phyloP scores from a whole-genome alignment of 805 yeast genomes.

The Barnettozyma wickerhamii region DNA sequence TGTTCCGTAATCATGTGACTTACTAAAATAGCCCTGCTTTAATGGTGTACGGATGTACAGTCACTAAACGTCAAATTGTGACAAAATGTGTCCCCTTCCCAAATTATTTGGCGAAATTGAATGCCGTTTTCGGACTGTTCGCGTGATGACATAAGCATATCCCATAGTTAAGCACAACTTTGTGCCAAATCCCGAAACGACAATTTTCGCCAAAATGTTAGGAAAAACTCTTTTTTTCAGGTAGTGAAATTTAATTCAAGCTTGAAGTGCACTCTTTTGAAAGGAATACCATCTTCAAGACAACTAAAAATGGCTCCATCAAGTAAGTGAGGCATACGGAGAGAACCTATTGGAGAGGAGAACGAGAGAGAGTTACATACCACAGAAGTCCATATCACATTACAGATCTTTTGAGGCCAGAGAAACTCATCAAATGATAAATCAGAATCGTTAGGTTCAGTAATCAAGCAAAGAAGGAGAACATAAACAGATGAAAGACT shows the following conservation, averaged over 20 bases:
- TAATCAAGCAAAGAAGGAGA: no score
- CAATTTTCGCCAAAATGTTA: neutral
- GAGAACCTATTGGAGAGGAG: neutral
- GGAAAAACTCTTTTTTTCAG: constrained; percentile 5
- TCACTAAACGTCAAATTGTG: neutral
- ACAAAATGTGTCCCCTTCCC: neutral
- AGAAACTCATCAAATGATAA: no score
- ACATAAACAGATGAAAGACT: no score
- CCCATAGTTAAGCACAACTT: neutral
- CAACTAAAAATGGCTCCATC: constrained; percentile 42
- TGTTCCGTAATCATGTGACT: no score
- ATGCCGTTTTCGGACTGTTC: neutral
- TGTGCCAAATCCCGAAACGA: neutral
- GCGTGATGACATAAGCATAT: neutral
- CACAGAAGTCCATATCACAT: neutral
- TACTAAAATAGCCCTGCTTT: no score
- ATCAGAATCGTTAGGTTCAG: no score
- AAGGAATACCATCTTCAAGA: constrained; percentile 6
- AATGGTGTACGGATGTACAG: constrained; percentile 5
- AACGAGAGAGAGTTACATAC: neutral
- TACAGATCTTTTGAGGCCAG: neutral
- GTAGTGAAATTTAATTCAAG: constrained; percentile 4
- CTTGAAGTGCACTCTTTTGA: neutral
- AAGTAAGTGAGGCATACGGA: constrained; percentile 29
- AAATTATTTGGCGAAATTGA: neutral